These are phyloP conservation scores for Candida argentea DNA, from an alignment of 805 yeast genomes.

Conservation along the genomic window DNA sequence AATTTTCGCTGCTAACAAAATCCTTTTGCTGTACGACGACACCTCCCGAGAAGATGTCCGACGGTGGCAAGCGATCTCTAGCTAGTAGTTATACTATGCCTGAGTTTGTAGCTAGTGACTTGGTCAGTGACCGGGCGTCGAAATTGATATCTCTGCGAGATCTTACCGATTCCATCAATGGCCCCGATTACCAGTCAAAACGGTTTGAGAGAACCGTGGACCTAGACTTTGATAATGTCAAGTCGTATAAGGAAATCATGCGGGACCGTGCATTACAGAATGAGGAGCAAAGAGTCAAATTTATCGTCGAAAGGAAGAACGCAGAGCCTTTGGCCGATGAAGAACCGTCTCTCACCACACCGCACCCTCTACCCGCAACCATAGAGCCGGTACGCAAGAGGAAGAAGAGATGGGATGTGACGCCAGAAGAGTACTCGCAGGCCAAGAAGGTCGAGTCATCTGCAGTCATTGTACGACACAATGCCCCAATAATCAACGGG, in stretches of 20 bases:
- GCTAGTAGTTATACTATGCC: too few species aligned
- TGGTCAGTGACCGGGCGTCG: too few species aligned
- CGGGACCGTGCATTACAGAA: conserved; percentile 30
- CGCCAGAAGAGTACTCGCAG: conserved; percentile 21
- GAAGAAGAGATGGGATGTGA: conserved; percentile 38
- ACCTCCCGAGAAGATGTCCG: too few species aligned
- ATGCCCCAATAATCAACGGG: conserved; percentile 20
- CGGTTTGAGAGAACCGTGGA: conserved; percentile 16
- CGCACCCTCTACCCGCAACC: not conserved
- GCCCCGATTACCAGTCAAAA: conserved; percentile 20
- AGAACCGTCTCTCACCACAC: conserved; percentile 1
- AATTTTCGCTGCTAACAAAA: not conserved
- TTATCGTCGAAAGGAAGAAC: conserved; percentile 11
- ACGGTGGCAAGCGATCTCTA: too few species aligned
- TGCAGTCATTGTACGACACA: conserved; percentile 8
- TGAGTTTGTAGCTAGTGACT: too few species aligned
- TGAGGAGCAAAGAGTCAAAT: conserved; percentile 20
- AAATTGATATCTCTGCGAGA: too few species aligned
- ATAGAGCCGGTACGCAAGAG: conserved; percentile 9
- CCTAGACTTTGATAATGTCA: conserved; percentile 7
- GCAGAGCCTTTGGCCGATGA: conserved; percentile 6
- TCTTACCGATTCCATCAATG: too few species aligned
- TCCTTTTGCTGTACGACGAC: too few species aligned
- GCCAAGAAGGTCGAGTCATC: conserved; percentile 5
- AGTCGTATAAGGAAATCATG: conserved; percentile 34